Evolutionary conservation across 108 stramenopile species (phyloP), one percentile per base, ranked within the genome.

Genomic region (Discostella pseudostelligera): DNA sequence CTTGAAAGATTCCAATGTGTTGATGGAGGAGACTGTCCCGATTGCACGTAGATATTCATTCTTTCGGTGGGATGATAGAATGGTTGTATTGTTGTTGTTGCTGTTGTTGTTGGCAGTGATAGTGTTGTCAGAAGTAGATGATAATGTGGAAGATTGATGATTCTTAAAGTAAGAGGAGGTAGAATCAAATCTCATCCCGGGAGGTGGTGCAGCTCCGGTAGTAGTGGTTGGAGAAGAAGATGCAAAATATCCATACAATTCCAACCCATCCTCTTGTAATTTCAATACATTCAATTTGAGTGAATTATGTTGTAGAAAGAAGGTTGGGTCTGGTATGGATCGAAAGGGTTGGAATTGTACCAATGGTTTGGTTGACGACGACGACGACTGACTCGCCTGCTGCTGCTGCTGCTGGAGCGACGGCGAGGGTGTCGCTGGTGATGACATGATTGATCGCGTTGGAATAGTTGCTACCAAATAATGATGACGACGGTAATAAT

Each of bases 291-390:
- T 88, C 21, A 94, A 60, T 67, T 94, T 94, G 16, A 66, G 50
- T 0, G 80, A 78, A 55, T 82, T 85, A 64, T 87, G 86, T 24
- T 65, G 57, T 21, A 89, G 85, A 88, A 89, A 94, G 83, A 94
- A 94, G 59, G 89, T 87, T 10, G 89, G 85, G 36, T 90, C 93
- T 21, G 86, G 78, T 13, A 81, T 65, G 14, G 89, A 89, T 12
- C 84, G 70, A 66, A 90, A 90, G 50, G 89, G 89, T 21, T 79
- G 71, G 81, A 90, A 94, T 60, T 81, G 81, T 20, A 90, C 83
- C 9, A 74, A 26, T 11, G 57, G 16, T 17, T 8, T 14, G 24
- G 58, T 8, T 12, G 20, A 43, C 44, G 37, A 16, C 13, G 67
- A n/a, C 3, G 47, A 4, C 5, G 32, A 32, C 5, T 32, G 32